Percentiles rank a stretch among this genome's conserved stretches.
These are phyloP conservation scores for Aureobasidium mangrovei DNA, from an alignment of 2,329 filamentous ascomycete genomes.

Conservation along the genomic window DNA sequence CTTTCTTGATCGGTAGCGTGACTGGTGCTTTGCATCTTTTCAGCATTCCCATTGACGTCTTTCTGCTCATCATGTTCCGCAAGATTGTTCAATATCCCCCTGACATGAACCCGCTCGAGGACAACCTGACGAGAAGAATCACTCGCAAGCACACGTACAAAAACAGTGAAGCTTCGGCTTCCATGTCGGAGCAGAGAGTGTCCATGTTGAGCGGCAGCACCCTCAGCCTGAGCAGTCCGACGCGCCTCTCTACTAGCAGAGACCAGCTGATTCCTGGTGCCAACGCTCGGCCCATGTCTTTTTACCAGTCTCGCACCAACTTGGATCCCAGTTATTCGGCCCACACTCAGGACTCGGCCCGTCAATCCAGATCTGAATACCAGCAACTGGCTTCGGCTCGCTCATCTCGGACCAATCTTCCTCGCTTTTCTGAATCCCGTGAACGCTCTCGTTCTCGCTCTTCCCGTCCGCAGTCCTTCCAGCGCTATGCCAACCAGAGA, in stretches of 20 bases:
- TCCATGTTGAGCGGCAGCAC: conserved; percentile 41
- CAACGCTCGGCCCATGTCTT: conserved; percentile 54
- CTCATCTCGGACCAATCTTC: conserved; percentile 17
- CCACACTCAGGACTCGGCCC: conserved; percentile 42
- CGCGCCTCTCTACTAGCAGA: conserved; percentile 31
- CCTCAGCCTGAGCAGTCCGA: conserved; percentile 28
- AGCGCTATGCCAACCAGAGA: conserved; percentile 5
- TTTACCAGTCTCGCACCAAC: conserved; percentile 66
- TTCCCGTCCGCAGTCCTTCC: conserved; percentile 14
- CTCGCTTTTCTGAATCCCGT: conserved; percentile 17
- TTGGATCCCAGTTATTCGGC: conserved; percentile 46
- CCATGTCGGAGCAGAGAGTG: conserved; percentile 52
- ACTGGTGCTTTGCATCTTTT: conserved; percentile 61
- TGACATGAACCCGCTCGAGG: conserved; percentile 90
- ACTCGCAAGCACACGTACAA: conserved; percentile 63
- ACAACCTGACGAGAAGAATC: conserved; percentile 64
- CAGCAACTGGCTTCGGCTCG: conserved; percentile 28
- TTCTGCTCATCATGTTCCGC: conserved; percentile 68
- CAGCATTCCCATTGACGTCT: conserved; percentile 63
- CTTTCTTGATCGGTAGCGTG: conserved; percentile 59
- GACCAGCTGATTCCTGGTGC: conserved; percentile 33
- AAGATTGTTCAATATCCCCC: conserved; percentile 76
- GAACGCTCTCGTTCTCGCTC: conserved; percentile 10
- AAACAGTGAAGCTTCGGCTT: conserved; percentile 43
- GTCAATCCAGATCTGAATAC: conserved; percentile 34